These are phyloP conservation scores for Actinidia polygama DNA, from an alignment of 179 eudicot genomes.

Conservation along the genomic window DNA sequence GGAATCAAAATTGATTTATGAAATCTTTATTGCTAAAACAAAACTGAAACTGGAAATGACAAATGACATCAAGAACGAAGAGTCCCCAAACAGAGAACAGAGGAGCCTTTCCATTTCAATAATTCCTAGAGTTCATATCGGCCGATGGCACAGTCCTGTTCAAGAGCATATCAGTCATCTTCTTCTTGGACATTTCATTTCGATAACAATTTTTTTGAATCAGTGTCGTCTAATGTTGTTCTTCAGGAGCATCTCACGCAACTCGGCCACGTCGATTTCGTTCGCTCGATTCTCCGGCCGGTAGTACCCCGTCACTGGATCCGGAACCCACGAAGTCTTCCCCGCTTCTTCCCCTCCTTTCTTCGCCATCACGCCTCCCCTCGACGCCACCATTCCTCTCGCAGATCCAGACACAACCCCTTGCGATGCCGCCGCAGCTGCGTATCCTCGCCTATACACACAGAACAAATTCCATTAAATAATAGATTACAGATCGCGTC, in stretches of 20 bases:
- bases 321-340: slow-evolving; percentile 78
- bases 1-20: too few relatives aligned
- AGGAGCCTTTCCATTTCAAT: too few relatives aligned
- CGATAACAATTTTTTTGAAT: neutral
- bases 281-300: slow-evolving; percentile 41
- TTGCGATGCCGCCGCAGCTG: slow-evolving; percentile 31
- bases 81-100: too few relatives aligned
- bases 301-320: slow-evolving; percentile 60
- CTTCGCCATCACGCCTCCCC: slow-evolving; percentile 34
- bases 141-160: too few relatives aligned
- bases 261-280: slow-evolving; percentile 47
- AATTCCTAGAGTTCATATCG: too few relatives aligned
- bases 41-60: too few relatives aligned
- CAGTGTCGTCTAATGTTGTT: slow-evolving; percentile 25
- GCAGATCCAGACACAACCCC: slow-evolving; percentile 28
- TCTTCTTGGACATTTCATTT: neutral
- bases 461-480: neutral
- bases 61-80: too few relatives aligned
- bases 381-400: slow-evolving; percentile 8
- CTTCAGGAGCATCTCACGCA: slow-evolving; percentile 41
- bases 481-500: neutral
- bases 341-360: slow-evolving; percentile 34
- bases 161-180: too few relatives aligned
- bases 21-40: too few relatives aligned
- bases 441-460: slow-evolving; percentile 23